Evolutionary conservation across 192 early-diverging fungal species (phyloP).

Genomic region (Coemansia sp.): DNA sequence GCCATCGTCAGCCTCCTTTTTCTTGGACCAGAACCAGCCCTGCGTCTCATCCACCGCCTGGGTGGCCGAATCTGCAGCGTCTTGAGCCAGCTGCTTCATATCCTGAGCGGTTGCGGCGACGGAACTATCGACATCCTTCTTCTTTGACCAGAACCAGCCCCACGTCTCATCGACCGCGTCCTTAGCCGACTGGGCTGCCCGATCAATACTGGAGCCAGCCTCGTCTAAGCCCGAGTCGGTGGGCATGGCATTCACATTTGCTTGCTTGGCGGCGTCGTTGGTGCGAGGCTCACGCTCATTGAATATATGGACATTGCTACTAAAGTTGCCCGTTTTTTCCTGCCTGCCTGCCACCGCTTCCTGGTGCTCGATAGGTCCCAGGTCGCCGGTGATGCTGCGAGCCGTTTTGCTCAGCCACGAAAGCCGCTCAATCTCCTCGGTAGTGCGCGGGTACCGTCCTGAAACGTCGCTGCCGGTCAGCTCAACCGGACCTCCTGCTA

Average conservation of each 20-base stretch:
- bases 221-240: background rate
- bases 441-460: slow-evolving; percentile 20
- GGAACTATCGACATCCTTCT: slow-evolving; percentile 3
- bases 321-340: no score
- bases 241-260: background rate
- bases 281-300: no score
- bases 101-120: background rate
- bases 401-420: slow-evolving; percentile 20
- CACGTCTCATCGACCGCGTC: slow-evolving; percentile 7
- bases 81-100: background rate
- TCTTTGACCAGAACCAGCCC: slow-evolving; percentile 19
- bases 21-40: slow-evolving; percentile 26
- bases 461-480: background rate
- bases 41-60: slow-evolving; percentile 8
- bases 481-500: background rate
- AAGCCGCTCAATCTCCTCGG: slow-evolving; percentile 8
- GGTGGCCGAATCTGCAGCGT: slow-evolving; percentile 6
- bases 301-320: no score
- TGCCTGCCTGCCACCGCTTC: background rate
- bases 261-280: background rate
- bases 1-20: slow-evolving; percentile 9
- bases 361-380: slow-evolving; percentile 42
- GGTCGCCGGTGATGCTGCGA: slow-evolving; percentile 16
- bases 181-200: slow-evolving; percentile 1
- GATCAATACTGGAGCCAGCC: background rate